phyloP scores from a whole-genome alignment of 2,329 filamentous ascomycete genomes.

The Fusarium gaditjirri region DNA sequence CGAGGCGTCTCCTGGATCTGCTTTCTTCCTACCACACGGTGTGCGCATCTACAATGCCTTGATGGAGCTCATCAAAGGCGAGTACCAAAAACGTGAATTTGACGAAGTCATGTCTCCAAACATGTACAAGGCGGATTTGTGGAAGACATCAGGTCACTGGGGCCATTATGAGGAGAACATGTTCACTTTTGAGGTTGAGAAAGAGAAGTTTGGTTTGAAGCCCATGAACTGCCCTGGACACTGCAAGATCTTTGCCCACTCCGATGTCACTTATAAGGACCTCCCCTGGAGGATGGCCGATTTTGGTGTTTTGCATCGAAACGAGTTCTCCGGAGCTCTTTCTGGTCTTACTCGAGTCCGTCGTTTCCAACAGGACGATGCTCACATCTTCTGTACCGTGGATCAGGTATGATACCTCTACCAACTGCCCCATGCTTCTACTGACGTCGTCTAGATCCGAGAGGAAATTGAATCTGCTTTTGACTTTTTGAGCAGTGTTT shows the following conservation, averaged over 20 bases:
- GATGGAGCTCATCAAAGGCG: constrained; percentile 80
- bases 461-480: constrained; percentile 79
- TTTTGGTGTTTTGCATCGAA: constrained; percentile 94
- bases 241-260: constrained; percentile 86
- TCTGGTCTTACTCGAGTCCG: constrained; percentile 91
- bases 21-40: constrained; percentile 92
- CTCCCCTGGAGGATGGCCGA: constrained; percentile 93
- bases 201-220: constrained; percentile 79
- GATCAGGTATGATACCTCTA: constrained; percentile 46
- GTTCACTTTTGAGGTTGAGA: constrained; percentile 80
- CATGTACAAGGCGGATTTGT: constrained; percentile 93
- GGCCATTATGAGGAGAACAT: constrained; percentile 88
- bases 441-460: constrained; percentile 47
- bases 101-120: constrained; percentile 93
- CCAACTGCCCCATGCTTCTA: not conserved
- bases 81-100: constrained; percentile 95
- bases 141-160: constrained; percentile 97
- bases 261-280: constrained; percentile 84
- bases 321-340: constrained; percentile 92
- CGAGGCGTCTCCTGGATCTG: constrained; percentile 89
- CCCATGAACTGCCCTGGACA: constrained; percentile 99
- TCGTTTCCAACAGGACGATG: constrained; percentile 95
- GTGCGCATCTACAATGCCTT: constrained; percentile 94
- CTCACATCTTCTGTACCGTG: constrained; percentile 86
- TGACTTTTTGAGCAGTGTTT: constrained; percentile 83